Evolutionary conservation across 768 basidiomycete species (phyloP), one percentile per base, ranked within the genome.

Genomic region (Kwoniella sp.): DNA sequence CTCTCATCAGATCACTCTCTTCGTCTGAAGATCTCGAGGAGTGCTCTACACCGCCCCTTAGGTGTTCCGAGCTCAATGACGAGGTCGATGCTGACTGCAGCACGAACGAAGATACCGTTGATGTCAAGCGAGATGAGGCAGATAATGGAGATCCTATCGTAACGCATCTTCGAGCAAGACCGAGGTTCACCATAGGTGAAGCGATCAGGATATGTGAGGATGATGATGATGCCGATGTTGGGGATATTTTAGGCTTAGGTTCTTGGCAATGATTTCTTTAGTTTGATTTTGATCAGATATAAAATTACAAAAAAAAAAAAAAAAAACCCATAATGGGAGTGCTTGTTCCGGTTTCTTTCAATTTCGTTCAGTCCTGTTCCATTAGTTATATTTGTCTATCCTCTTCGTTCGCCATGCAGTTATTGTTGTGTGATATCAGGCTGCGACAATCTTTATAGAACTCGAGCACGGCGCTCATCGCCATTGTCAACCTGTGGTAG

Each of bases 1-100:
- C 64, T 9, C 62, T 76, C 1, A 56, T 60, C 55, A 60, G 74
- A 36, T 76, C 70, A 6, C 40, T 64, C 24, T 76, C 71, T 1
- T 58, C 60, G 3, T 54, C 55, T 36, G 62, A 62, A 22, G 47
- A 48, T 9, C 60, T 54, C 17, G 57, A 60, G 25, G 66, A 69
- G 33, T 76, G 71, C 56, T 22, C 54, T 9, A 72, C 74, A 3
- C 74, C 74, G 0, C 59, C 63, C 6, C 33, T 58, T 3, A 48
- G 60, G 25, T 44, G 40, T 51, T 15, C 30, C 21, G 60, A 62
- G 26, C 54, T 62, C 36, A 37, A 56, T 47, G 46, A 61, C 54
- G 46, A 61, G 19, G 51, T 10, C 40, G 40, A 27, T 15, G 1
- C 17, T 25, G 48, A 26, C 24, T 9, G 10, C 40, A 15, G 17